Percentiles rank a stretch among this genome's conserved stretches.
Evolutionary conservation across 768 basidiomycete species (phyloP).

Genomic region (Suillus weaverae): DNA sequence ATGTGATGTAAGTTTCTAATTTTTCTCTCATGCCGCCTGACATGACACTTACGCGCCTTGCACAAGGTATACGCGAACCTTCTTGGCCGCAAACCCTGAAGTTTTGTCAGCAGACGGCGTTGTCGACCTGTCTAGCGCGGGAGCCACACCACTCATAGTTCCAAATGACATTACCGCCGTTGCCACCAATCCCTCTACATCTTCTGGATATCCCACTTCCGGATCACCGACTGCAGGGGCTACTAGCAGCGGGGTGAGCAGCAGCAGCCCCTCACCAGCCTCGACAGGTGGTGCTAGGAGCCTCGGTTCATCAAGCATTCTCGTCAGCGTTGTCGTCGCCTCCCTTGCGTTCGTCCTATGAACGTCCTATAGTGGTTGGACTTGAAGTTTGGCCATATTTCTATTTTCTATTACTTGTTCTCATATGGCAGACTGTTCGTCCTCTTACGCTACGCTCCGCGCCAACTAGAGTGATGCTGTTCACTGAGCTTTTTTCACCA

Average conservation of each 20-base stretch:
- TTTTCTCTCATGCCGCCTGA: conserved; percentile 7
- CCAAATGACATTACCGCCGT: conserved; percentile 57
- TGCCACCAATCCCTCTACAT: conserved; percentile 31
- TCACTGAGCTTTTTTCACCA: not conserved
- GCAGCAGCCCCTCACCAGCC: conserved; percentile 7
- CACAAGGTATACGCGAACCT: conserved; percentile 39
- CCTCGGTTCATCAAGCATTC: conserved; percentile 46
- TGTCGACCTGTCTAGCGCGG: conserved; percentile 47
- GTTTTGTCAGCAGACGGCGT: conserved; percentile 49
- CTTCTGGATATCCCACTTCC: conserved; percentile 21
- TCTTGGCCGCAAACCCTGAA: conserved; percentile 53
- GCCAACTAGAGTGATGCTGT: not conserved
- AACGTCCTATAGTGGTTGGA: conserved; percentile 11
- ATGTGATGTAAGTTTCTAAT: conserved; percentile 42
- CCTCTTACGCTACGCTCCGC: not conserved
- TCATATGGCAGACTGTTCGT: not conserved
- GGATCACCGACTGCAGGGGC: conserved; percentile 21
- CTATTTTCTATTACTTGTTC: not conserved
- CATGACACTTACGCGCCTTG: not conserved
- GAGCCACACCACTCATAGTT: conserved; percentile 52
- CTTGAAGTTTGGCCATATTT: not conserved
- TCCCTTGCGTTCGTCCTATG: conserved; percentile 45
- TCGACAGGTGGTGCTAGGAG: conserved; percentile 46
- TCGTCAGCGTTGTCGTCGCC: conserved; percentile 51
- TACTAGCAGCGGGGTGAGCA: not conserved